A percentile compares a stretch with the other conserved stretches of the same genome.
Evolutionary conservation across 805 yeast genomes (phyloP).

Genomic region (Komagataella pseudopastoris): DNA sequence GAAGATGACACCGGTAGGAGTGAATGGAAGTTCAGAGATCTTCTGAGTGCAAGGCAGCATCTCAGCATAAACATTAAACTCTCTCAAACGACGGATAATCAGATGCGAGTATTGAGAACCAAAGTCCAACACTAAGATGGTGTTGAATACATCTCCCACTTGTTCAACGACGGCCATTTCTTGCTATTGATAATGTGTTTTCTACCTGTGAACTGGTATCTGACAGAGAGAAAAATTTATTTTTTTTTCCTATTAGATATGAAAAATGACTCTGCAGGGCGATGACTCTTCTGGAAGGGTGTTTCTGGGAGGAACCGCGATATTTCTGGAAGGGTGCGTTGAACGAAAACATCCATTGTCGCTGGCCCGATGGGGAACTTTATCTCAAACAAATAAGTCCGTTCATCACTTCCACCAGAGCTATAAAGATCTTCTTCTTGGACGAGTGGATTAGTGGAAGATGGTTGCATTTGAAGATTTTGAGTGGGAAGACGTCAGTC

Average conservation of each 20-base stretch:
- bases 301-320: background rate
- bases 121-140: constrained; percentile 92
- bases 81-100: constrained; percentile 95
- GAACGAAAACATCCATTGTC: background rate
- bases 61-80: constrained; percentile 95
- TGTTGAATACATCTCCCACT: constrained; percentile 86
- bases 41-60: constrained; percentile 99
- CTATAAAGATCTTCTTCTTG: background rate
- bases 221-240: background rate
- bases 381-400: background rate
- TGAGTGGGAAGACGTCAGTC: constrained; percentile 2
- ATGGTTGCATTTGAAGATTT: background rate
- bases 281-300: background rate
- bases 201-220: background rate
- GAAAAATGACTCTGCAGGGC: background rate
- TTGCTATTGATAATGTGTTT: background rate
- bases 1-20: constrained; percentile 89
- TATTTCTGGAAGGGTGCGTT: too few species aligned
- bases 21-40: constrained; percentile 83
- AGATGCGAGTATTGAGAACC: constrained; percentile 98
- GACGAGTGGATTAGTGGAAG: background rate
- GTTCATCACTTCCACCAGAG: background rate
- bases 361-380: background rate
- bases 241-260: background rate
- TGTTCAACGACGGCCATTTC: constrained; percentile 19